These are phyloP conservation scores for Monilinia fructigena DNA, from an alignment of 2,329 filamentous ascomycete genomes.

Conservation along the genomic window DNA sequence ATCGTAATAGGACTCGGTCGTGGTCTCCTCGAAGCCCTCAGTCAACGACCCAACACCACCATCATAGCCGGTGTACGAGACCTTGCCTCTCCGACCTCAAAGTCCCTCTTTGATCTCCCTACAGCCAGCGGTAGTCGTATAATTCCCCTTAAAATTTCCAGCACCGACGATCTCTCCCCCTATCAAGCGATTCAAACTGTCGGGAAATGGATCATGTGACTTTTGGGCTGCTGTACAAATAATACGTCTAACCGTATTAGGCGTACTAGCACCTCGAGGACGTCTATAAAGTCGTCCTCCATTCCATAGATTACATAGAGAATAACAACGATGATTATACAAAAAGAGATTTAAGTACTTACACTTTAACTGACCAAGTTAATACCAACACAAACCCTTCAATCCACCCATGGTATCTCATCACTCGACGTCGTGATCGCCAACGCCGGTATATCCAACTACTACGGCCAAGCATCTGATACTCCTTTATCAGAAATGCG, in stretches of 20 bases:
- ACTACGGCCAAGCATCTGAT: slow-evolving; percentile 39
- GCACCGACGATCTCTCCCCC: slow-evolving; percentile 44
- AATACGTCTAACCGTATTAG: too few relatives aligned
- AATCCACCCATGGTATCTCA: slow-evolving; percentile 41
- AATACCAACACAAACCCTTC: slow-evolving; percentile 39
- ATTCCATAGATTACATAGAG: too few relatives aligned
- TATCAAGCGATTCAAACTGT: slow-evolving; percentile 42
- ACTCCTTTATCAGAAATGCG: slow-evolving; percentile 42
- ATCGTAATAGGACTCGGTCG: slow-evolving; percentile 38
- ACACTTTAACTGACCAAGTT: too few relatives aligned
- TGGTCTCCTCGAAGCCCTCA: slow-evolving; percentile 34
- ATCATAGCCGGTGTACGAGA: slow-evolving; percentile 43
- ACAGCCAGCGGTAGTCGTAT: slow-evolving; percentile 41
- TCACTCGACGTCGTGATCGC: slow-evolving; percentile 52
- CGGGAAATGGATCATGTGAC: too few relatives aligned
- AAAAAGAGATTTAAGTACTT: too few relatives aligned
- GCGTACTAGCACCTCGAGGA: too few relatives aligned
- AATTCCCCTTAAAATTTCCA: slow-evolving; percentile 40
- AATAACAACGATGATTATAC: too few relatives aligned
- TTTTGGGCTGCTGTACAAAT: too few relatives aligned
- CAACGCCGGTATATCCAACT: slow-evolving; percentile 48
- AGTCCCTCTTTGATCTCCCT: slow-evolving; percentile 42
- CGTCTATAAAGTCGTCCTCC: too few relatives aligned
- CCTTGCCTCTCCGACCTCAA: slow-evolving; percentile 34
- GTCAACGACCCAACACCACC: slow-evolving; percentile 27